Conservation (phyloP, 441 rosid genomes). For the Gossypium schwendimanii region DNA sequence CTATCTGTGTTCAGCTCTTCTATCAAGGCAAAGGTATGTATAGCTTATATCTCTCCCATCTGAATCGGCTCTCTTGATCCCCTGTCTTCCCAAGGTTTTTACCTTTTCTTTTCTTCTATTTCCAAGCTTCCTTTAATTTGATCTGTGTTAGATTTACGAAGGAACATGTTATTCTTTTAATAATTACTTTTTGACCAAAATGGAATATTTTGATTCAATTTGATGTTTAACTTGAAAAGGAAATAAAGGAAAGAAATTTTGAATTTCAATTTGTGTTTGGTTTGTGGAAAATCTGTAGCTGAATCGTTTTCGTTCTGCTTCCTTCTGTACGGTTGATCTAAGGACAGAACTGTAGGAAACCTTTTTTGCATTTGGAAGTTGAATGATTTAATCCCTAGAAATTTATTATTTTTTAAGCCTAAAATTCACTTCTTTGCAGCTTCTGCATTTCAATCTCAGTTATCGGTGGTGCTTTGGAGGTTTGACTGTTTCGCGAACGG, state of each 20-base stretch:
- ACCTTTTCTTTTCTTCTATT: constrained; percentile 9
- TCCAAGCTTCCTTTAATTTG: neutral
- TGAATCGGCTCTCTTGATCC: constrained; percentile 7
- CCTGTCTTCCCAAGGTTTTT: neutral
- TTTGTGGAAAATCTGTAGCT: neutral
- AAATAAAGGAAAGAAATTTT: neutral
- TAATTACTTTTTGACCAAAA: neutral
- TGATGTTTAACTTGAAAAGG: neutral
- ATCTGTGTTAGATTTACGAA: constrained; percentile 13
- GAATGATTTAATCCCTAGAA: neutral
- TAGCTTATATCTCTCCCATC: neutral
- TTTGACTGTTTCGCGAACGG: neutral
- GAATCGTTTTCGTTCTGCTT: neutral
- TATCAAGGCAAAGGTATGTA: constrained; percentile 9
- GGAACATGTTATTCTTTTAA: constrained; percentile 2
- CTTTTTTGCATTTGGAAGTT: constrained; percentile 3
- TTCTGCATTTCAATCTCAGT: constrained; percentile 3
- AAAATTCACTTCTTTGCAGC: neutral
- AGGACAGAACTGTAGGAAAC: neutral
- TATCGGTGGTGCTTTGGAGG: neutral
- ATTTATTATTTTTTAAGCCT: neutral
- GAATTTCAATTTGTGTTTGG: neutral
- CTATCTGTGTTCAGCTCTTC: neutral
- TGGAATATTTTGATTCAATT: neutral
- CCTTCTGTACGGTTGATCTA: neutral